Base-by-base conservation (phyloP, 23 red algal genomes). In the Gracilaria caudata region DNA sequence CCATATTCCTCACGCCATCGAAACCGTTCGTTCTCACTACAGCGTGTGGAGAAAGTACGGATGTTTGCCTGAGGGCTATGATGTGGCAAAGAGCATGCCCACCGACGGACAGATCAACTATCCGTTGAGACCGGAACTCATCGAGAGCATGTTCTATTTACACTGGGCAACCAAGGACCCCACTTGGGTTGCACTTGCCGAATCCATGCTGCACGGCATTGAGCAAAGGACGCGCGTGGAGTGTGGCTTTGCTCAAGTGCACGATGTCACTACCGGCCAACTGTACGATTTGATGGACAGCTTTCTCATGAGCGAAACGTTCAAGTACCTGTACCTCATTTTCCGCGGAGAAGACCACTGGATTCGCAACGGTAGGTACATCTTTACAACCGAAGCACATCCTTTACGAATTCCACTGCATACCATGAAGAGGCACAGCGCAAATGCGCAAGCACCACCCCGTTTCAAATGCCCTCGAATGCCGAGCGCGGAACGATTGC, bases 311-410 rank as follows among this genome's bases (percentile, higher is more conserved):
- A 80, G 77, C 51, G 94, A 97, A 53, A 97, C 94, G 0, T 85
- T 93, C 64, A 97, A 97, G 82, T 97, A 97, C 79, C 37, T 97
- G 14, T 97, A 93, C 59, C 58, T 97, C 1, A 80, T 94, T 24
- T 90, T 97, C 51, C 46, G 58, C 11, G 65, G 65, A 51, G 45
- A 73, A 11, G 63, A 68, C 9, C 90, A 97, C 45, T 90, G 86
- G 91, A 56, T 92, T 19, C 89, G 80, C 11, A 77, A 38, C 7
- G 87, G 84, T 23, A 28, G 21, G 40, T 96, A 73, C 60, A 81
- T 97, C 13, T 82, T 97, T 32, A 94, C 61, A 7, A 97, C 94
- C 17, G 94, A 97, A 68, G 94, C 93, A 14, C 93, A 95, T 38
- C 93, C 93, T 35, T 82, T 95, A 60, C 72, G 37, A 34, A 86